Evolutionary conservation across 2,329 filamentous ascomycete species (phyloP).

Genomic region (Stemphylium lycopersici): DNA sequence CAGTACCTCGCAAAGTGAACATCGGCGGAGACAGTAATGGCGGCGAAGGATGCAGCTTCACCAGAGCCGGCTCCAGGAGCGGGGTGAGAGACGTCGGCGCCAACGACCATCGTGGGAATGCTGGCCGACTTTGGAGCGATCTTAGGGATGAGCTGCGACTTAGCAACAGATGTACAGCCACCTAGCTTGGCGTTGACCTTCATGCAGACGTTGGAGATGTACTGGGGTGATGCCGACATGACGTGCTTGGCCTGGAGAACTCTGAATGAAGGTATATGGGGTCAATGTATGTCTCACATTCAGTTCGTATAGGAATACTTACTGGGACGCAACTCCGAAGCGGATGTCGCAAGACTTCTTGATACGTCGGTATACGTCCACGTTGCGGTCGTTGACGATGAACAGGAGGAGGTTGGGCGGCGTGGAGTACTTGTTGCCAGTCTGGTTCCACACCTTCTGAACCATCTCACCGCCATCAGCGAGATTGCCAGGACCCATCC

Average conservation of each 20-base stretch:
- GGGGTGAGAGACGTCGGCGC: constrained; percentile 87
- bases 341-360: constrained; percentile 90
- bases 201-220: constrained; percentile 93
- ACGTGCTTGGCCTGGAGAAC: constrained; percentile 77
- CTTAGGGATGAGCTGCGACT: constrained; percentile 46
- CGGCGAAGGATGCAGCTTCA: constrained; percentile 74
- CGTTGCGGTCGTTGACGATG: constrained; percentile 73
- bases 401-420: constrained; percentile 81
- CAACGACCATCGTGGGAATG: constrained; percentile 76
- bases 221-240: constrained; percentile 73
- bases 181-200: constrained; percentile 97
- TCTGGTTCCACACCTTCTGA: constrained; percentile 60
- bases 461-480: constrained; percentile 57
- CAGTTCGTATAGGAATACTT: too few relatives aligned
- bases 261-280: too few relatives aligned
- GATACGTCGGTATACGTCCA: constrained; percentile 77
- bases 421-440: constrained; percentile 59
- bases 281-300: too few relatives aligned
- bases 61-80: constrained; percentile 60
- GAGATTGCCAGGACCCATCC: constrained; percentile 40
- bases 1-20: constrained; percentile 73
- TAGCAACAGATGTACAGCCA: constrained; percentile 69
- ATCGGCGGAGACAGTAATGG: constrained; percentile 83
- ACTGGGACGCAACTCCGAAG: constrained; percentile 82
- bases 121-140: constrained; percentile 27